Conservation (phyloP, 2,329 filamentous ascomycete species). For the Trichoderma polysporum region DNA sequence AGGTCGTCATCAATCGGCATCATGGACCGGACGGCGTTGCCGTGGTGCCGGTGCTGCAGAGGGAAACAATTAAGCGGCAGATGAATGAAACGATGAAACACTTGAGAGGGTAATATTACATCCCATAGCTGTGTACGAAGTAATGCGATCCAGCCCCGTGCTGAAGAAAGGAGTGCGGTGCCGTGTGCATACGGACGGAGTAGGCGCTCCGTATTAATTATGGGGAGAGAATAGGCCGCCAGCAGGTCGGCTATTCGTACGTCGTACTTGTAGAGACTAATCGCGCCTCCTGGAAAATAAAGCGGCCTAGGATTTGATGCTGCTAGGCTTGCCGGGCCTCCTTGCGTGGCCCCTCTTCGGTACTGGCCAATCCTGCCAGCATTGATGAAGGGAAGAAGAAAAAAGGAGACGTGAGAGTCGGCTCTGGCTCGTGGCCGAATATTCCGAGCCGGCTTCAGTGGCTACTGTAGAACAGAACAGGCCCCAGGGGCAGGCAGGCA, state of each 20-base stretch:
- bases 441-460: background rate
- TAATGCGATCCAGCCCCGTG: background rate
- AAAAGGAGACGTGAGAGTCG: background rate
- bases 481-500: background rate
- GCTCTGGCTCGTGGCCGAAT: background rate
- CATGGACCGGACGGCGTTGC: slow-evolving; percentile 9
- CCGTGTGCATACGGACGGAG: background rate
- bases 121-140: background rate
- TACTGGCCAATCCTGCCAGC: background rate
- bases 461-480: background rate
- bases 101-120: background rate
- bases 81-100: slow-evolving; percentile 5
- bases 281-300: background rate
- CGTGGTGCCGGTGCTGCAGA: slow-evolving; percentile 5
- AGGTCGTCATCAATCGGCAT: slow-evolving; percentile 15
- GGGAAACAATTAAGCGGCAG: background rate
- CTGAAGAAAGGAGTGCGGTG: background rate
- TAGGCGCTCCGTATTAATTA: background rate
- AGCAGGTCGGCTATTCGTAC: background rate
- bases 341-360: slow-evolving; percentile 3
- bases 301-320: background rate
- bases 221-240: background rate
- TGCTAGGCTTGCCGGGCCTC: slow-evolving; percentile 8
- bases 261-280: background rate
- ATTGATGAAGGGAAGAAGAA: background rate